A percentile compares a stretch with the other conserved stretches of the same genome.
Evolutionary conservation across 2,329 filamentous ascomycete genomes (phyloP).

Genomic region (Cryphonectria nitschkei): DNA sequence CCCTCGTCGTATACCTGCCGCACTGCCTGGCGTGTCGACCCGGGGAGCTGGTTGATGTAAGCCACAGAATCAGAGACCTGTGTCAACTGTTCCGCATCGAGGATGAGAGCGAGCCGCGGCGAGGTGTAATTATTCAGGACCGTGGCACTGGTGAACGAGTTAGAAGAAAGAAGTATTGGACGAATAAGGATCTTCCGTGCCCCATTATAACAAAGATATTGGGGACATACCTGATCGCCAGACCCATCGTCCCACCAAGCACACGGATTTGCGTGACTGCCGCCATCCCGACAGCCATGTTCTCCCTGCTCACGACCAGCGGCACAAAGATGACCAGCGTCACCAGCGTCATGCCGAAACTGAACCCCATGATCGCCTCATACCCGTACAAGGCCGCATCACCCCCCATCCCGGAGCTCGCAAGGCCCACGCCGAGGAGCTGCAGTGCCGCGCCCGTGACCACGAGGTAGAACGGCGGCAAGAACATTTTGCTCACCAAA

Average conservation of each 20-base stretch:
- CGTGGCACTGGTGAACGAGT: conserved; percentile 28
- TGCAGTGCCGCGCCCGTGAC: conserved; percentile 37
- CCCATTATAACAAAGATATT: background rate
- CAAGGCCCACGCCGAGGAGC: conserved; percentile 40
- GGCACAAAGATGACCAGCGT: conserved; percentile 39
- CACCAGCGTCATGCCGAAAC: conserved; percentile 41
- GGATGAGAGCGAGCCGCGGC: conserved; percentile 26
- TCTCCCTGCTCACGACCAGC: conserved; percentile 37
- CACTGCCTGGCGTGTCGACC: conserved; percentile 30
- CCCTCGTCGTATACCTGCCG: conserved; percentile 32
- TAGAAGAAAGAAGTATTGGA: too few relatives aligned
- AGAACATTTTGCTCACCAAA: conserved; percentile 35
- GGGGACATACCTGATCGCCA: background rate
- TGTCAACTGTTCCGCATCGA: conserved; percentile 29
- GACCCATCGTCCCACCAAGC: conserved; percentile 29
- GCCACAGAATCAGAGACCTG: conserved; percentile 32
- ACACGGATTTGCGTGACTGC: conserved; percentile 44
- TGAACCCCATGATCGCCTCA: conserved; percentile 42
- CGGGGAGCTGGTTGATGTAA: conserved; percentile 31
- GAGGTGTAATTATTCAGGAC: conserved; percentile 31
- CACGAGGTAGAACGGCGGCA: conserved; percentile 39
- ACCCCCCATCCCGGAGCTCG: conserved; percentile 33
- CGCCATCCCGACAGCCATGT: conserved; percentile 42
- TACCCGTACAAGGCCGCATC: conserved; percentile 38
- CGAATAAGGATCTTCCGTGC: too few relatives aligned